Evolutionary conservation across 2,329 filamentous ascomycete species (phyloP), one percentile per base, ranked within the genome.

Genomic region (Cladosporium sp.): DNA sequence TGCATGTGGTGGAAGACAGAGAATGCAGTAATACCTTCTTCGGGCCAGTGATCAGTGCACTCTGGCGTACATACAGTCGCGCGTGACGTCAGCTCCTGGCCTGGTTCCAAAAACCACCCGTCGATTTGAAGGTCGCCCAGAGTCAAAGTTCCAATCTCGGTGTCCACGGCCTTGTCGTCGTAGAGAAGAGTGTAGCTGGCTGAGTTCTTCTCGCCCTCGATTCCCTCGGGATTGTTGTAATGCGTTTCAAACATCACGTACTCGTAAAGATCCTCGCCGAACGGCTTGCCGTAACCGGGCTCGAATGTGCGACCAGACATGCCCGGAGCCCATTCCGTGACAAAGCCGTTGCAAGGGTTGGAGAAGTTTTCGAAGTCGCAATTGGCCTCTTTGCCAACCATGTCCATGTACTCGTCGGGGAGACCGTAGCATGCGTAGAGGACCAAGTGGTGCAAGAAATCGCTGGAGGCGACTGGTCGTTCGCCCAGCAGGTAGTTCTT

Each of bases 1-100:
- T 56, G 54, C 54, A 56, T 56, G 18, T 56, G 54, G 20, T 56
- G 54, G 42, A 56, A 56, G n/a, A 56, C 43, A 1, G 52, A 50
- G 15, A 54, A 38, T n/a, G 54, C 54, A 27, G 52, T 56, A 30
- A 56, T 56, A 4, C 54, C 54, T 16, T 54, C 54, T 7, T 46
- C 22, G 16, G 54, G 54, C 54, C 54, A 56, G 3, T 32, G 19
- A 3, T 46, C n/a, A 15, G 55, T 57, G 22, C 55, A 57, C n/a
- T 55, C 55, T 11, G 55, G 55, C 16, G 55, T 57, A 43, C 55
- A 57, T 20, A 55, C 45, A 3, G 50, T 57, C 20, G 55, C 51
- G 43, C 50, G 47, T 9, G 46, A 12, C 2, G 55, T 53, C 3
- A 57, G 20, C 13, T 30, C 33, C 25, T 57, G 49, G n/a, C 55